Evolutionary conservation across 2,329 filamentous ascomycete genomes (phyloP), one percentile per base, ranked within the genome.

Genomic region (Phialophora macrospora): DNA sequence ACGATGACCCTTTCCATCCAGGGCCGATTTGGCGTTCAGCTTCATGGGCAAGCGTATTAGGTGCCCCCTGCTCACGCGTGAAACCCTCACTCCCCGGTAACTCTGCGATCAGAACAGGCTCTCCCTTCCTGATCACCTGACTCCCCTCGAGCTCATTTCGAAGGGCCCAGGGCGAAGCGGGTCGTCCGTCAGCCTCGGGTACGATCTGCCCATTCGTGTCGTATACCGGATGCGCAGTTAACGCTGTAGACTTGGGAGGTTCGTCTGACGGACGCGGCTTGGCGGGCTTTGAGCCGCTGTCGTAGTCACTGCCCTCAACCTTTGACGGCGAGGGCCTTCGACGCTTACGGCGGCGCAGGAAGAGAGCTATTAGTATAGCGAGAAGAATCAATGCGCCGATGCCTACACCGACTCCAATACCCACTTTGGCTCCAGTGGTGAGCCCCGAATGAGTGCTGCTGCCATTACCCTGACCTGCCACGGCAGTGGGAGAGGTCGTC

Each of bases 401-500:
- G 1, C 69, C 66, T 20, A 70, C 67, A 20, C 72, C 72, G 3
- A 72, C 65, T 14, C 68, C 71, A 20, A 71, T 70, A 20, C 74
- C 74, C 14, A 68, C 68, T 58, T 73, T 75, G 22, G 72, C 70
- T 12, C 68, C 64, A 2, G 69, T 65, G 34, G 67, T 73, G 57
- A 75, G 62, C n/a, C 71, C 64, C 12, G 52, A 38, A 51, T 38
- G 1, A 57, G n/a, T 9, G 56, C 30, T 2, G 63, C 26, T 6
- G 44, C 38, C 4, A 63, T 24, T 17, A 32, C 46, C 22, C 59
- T 46, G 14, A 62, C 28, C 34, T 57, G 34, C 32, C 20, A 12
- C n/a, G 22, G 20, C 34, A 20, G 55, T 28, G 3, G 55, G 34
- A 57, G 55, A 12, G 30, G 55, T 26, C 32, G 55, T 57, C 34